Base-by-base conservation (phyloP, 2,329 filamentous ascomycete species). In the Fusarium penzigii region DNA sequence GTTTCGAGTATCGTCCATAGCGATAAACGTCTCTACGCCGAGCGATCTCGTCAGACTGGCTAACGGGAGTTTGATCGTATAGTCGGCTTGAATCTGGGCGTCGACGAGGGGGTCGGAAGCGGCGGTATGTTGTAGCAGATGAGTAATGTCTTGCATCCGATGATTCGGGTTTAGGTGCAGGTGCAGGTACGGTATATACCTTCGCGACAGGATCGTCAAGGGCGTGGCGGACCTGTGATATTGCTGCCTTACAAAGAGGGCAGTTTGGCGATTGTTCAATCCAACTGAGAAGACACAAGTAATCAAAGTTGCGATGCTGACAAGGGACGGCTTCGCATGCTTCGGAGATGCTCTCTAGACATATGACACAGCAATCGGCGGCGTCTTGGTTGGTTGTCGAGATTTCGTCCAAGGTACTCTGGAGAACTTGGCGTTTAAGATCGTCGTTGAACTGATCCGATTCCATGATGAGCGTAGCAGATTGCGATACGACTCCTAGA, bases 211-310 rank as follows among this genome's bases (percentile, higher is more conserved):
- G 75, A 14, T 65, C 59, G 16, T 71, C 70, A 62, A 85, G 83
- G 56, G 85, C 80, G 68, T 92, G 88, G 58, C 85, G 81, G 44
- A 96, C 84, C 17, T 81, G 77, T 6, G 68, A 63, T 36, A 86
- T 76, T 39, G 65, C 58, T 5, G 76, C 66, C 56, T 86, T 86
- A 82, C 92, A 97, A 47, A 97, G 77, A 16, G 93, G 92, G 65
- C 92, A 97, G 44, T 78, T 81, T 1, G 86, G 78, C 10, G 83
- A 82, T 57, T 88, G 78, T 61, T 91, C 81, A 6, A 96, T 76
- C 92, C 93, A 97, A 71, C 81, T 92, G 17, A 87, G 73, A 6
- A 96, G 81, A 70, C 92, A 97, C 12, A 90, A 70, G 66, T 92
- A 95, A 75, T 97, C 92, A 68, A 95, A 96, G 61, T 86, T 84